Conservation (phyloP, 306 rosid genomes). For the Prosopis cineraria region DNA sequence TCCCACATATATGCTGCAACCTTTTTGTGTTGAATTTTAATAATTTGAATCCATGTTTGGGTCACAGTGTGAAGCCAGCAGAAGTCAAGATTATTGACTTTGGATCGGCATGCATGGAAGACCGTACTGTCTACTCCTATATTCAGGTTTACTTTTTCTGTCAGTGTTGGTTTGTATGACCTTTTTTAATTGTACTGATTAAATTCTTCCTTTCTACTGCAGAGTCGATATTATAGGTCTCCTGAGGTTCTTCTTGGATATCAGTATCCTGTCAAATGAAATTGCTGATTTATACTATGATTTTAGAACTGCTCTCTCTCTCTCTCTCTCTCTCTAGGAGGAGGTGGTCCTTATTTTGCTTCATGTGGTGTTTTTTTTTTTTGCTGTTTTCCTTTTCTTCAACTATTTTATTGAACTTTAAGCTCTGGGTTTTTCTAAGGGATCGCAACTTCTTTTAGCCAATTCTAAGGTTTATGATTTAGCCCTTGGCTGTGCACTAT, state of each 20-base stretch:
- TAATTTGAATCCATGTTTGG: constrained; percentile 28
- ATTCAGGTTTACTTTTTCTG: constrained; percentile 70
- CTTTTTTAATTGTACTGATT: constrained; percentile 29
- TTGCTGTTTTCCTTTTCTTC: not conserved
- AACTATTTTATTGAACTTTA: constrained; percentile 17
- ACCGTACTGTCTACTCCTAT: constrained; percentile 98
- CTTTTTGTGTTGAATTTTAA: constrained; percentile 41
- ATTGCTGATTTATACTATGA: constrained; percentile 8
- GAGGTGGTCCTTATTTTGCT: not conserved
- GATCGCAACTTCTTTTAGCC: constrained; percentile 14
- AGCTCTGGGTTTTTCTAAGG: constrained; percentile 22
- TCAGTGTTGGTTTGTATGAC: constrained; percentile 16
- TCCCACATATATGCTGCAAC: constrained; percentile 31
- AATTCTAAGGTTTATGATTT: constrained; percentile 29
- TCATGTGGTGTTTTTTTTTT: constrained; percentile 7
- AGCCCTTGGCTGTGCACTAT: constrained; percentile 23
- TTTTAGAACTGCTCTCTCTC: constrained; percentile 21
- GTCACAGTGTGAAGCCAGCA: constrained; percentile 76
- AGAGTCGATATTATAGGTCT: constrained; percentile 98
- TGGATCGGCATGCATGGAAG: constrained; percentile 99
- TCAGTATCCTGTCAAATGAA: constrained; percentile 82
- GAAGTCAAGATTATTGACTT: constrained; percentile 96
- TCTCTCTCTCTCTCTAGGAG: not conserved
- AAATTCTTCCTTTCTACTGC: constrained; percentile 43
- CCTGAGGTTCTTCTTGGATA: constrained; percentile 99